Evolutionary conservation across 2,329 filamentous ascomycete species (phyloP).

Genomic region (Aspergillus unguis): DNA sequence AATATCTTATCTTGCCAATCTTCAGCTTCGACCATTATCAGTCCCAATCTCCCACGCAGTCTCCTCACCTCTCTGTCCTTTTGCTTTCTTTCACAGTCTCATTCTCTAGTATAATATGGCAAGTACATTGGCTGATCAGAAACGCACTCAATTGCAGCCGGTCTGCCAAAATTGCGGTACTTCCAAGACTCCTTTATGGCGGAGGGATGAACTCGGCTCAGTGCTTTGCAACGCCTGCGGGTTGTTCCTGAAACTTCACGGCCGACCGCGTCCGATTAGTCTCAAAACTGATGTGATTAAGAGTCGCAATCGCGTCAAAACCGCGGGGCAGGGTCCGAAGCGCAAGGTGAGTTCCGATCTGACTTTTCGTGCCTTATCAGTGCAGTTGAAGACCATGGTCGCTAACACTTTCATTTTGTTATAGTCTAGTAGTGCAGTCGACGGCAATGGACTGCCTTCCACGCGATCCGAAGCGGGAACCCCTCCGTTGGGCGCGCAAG

Average conservation of each 20-base stretch:
- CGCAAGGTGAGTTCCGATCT: slow-evolving; percentile 65
- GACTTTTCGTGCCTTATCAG: slow-evolving; percentile 18
- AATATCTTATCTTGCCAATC: slow-evolving; percentile 39
- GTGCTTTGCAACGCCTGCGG: slow-evolving; percentile 99
- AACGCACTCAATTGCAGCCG: slow-evolving; percentile 70
- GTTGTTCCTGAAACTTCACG: slow-evolving; percentile 94
- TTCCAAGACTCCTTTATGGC: slow-evolving; percentile 94
- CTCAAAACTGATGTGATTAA: slow-evolving; percentile 99
- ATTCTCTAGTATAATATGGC: slow-evolving; percentile 34
- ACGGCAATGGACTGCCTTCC: slow-evolving; percentile 58
- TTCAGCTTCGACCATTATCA: slow-evolving; percentile 25
- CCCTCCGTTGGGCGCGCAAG: slow-evolving; percentile 54
- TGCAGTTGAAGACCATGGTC: slow-evolving; percentile 9
- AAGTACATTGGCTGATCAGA: slow-evolving; percentile 48
- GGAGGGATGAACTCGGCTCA: slow-evolving; percentile 89
- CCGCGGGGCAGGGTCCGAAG: slow-evolving; percentile 70
- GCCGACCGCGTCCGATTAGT: slow-evolving; percentile 86
- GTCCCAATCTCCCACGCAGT: slow-evolving; percentile 19
- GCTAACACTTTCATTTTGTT: slow-evolving; percentile 21
- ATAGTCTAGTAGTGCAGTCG: slow-evolving; percentile 44
- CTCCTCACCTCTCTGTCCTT: slow-evolving; percentile 19
- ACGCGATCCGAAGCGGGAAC: slow-evolving; percentile 56
- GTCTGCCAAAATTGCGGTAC: slow-evolving; percentile 96
- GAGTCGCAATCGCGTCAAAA: slow-evolving; percentile 97
- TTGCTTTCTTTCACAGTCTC: slow-evolving; percentile 11